Evolutionary conservation across 768 basidiomycete species (phyloP).

Genomic region (Rhodocollybia butyracea): DNA sequence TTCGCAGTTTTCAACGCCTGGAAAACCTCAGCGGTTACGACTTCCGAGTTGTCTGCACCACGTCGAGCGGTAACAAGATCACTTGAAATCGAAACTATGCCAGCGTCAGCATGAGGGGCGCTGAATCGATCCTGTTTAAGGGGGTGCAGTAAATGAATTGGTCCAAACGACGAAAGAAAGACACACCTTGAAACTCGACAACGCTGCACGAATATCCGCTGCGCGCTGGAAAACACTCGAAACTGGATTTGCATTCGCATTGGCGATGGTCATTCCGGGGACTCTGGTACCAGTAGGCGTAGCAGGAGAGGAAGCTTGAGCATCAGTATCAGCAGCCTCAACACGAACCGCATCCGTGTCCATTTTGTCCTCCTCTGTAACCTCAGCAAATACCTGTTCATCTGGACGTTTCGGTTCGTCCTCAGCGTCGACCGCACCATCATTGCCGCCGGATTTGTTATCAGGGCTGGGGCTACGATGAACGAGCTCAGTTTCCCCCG

Average conservation of each 20-base stretch:
- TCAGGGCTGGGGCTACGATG: no score
- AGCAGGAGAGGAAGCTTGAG: not conserved
- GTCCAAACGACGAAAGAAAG: not conserved
- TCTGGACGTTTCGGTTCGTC: no score
- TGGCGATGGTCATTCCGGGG: not conserved
- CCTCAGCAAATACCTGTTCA: conserved; percentile 1
- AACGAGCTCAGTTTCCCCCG: no score
- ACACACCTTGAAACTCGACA: not conserved
- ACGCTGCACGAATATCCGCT: not conserved
- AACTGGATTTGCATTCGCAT: not conserved
- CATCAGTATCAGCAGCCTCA: not conserved
- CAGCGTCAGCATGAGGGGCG: no score
- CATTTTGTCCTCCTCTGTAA: not conserved
- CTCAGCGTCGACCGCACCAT: no score
- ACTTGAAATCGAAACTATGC: no score
- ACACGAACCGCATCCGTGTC: not conserved
- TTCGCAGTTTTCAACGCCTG: not conserved
- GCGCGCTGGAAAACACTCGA: not conserved
- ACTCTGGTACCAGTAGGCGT: not conserved
- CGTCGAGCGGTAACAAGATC: not conserved
- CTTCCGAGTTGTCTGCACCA: not conserved
- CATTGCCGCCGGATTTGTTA: no score
- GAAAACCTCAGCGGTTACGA: not conserved
- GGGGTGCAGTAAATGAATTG: not conserved
- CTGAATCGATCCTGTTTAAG: not conserved